Base-by-base conservation (phyloP, 768 basidiomycete genomes). In the Hypholoma fasciculare region DNA sequence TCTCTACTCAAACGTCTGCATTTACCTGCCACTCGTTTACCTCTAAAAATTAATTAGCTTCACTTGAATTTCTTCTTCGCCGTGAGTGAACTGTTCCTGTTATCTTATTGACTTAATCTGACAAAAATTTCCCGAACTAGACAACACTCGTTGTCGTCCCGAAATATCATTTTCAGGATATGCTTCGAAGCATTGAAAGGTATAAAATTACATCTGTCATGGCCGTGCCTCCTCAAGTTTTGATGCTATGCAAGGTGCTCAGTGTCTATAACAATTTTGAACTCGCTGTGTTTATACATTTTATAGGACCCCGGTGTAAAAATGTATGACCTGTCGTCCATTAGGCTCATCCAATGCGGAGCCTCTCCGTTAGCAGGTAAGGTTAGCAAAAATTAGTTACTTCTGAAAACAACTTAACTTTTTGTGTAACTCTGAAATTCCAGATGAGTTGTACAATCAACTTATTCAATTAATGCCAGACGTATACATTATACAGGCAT, bases 291-390 rank as follows among this genome's bases (percentile, higher is more conserved):
- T 23, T 9, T 37, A 38, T 2, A 20, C 17, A 13, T 2, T 9
- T 14, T 39, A 7, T 26, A 58, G 57, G 57, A 58, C n/a, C 57
- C 57, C 17, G 49, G 48, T 47, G 57, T 58, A 51, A 58, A 58
- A 44, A 58, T 53, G 7, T 53, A 58, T 34, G 46, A 53, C 27
- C 23, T 58, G n/a, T 53, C 57, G 12, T 51, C 51, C 34, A 20
- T 58, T 23, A 52, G 57, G 26, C n/a, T 40, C 3, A 43, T 58
- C 13, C 13, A 53, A 6, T 58, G 51, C 26, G 51, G 50, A 6
- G 57, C 57, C 2, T 51, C 57, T 20, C 57, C 57, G 12, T 46
- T 58, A 17, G 51, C 57, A 37, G 43, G 57, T 58, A 36, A 20
- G 51, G 5, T 20, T 20, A n/a, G 26, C n/a, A 36, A 40, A 34